Base-by-base conservation (phyloP, 768 basidiomycete genomes). In the Hydnum rufescens region DNA sequence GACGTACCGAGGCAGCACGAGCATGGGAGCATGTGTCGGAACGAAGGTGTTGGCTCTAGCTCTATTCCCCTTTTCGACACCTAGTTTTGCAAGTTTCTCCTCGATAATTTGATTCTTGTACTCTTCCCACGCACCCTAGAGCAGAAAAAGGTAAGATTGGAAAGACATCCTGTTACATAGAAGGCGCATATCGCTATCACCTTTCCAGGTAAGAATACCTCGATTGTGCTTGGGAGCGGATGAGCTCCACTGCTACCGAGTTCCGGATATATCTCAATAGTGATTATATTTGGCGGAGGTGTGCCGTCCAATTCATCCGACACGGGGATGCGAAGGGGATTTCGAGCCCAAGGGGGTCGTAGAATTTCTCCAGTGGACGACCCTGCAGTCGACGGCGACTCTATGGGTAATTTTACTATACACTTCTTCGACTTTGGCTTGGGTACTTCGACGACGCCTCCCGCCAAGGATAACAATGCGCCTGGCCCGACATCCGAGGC, bases 141-240 rank as follows among this genome's bases (percentile, higher is more conserved):
- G 42, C 39, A 28, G 61, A 51, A 54, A 32, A 52, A 49, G 52
- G 54, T 5, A 42, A 51, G 46, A 26, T 49, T 46, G 58, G 19
- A 58, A 55, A 58, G 39, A 42, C 49, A 54, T 31, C 51, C 29
- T 26, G 29, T 32, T 32, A 44, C 46, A 25, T 25, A 39, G 59
- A 36, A 55, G 26, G 52, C 49, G 30, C 25, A 59, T 51, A 36
- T 49, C 53, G 53, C 70, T 13, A 47, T 49, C 53, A 83, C 86
- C 74, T 78, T 82, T 51, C 80, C 80, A 13, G 86, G 86, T 28
- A 89, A 68, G 63, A 85, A 86, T 31, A 87, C 84, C 58, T 87
- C 83, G 42, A 88, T 70, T 2, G 75, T 73, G 53, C 70, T 63
- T 3, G 84, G 84, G n/a, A 83, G 64, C 42, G 67, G 26, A 13